Conservation (phyloP, 202 grass and related monocot genomes). For the Bolboschoenoplectus hybrid region DNA sequence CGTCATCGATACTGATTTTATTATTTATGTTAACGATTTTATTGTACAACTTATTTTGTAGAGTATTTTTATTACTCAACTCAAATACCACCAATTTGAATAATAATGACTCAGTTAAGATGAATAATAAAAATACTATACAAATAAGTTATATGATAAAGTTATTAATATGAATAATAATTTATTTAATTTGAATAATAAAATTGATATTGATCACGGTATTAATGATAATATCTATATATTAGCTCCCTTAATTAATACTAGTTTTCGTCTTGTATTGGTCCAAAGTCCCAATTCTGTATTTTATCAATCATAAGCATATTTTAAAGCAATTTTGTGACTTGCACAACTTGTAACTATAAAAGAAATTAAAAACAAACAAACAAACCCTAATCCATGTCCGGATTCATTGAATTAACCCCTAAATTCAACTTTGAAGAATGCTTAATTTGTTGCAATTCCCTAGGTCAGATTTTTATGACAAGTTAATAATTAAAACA, state of each 20-base stretch:
- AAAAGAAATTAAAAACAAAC: not conserved
- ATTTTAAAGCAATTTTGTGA: slow-evolving; percentile 11
- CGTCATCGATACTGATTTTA: no score
- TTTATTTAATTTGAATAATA: no score
- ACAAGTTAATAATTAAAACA: not conserved
- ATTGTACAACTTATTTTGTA: no score
- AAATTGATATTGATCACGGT: no score
- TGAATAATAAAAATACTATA: no score
- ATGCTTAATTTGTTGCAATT: not conserved
- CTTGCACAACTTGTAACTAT: not conserved
- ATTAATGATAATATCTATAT: no score
- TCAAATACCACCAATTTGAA: no score
- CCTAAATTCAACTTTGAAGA: not conserved
- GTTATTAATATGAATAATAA: no score
- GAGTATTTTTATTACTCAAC: no score
- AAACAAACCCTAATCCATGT: not conserved
- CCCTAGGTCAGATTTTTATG: not conserved
- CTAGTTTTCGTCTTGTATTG: not conserved
- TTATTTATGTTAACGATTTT: no score
- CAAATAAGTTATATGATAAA: no score
- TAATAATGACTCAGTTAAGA: no score
- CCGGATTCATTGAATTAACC: slow-evolving; percentile 7
- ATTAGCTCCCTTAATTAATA: not conserved
- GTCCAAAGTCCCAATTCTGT: not conserved
- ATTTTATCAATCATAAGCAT: not conserved